Percentiles rank a stretch among this genome's conserved stretches.
phyloP scores from a whole-genome alignment of 2,329 filamentous ascomycete species.

The Xylaria sp. region DNA sequence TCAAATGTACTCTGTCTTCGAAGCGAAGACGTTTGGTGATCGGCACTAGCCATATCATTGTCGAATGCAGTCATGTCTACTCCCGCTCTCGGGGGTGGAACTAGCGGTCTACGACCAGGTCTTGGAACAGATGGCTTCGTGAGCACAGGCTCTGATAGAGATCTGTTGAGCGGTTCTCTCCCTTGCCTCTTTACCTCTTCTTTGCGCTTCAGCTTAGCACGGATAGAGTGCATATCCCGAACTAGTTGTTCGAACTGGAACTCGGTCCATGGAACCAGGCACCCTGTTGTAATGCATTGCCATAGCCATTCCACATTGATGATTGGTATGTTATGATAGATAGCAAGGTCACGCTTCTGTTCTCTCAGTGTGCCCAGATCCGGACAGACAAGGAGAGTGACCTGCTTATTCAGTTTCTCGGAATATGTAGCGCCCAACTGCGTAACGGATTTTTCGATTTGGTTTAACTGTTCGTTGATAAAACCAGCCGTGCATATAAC shows the following conservation, averaged over 20 bases:
- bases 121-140: constrained; percentile 29
- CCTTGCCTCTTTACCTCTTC: constrained; percentile 38
- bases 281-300: constrained; percentile 75
- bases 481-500: constrained; percentile 86
- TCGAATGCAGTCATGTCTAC: constrained; percentile 58
- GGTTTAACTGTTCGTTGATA: constrained; percentile 83
- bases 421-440: constrained; percentile 85
- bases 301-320: constrained; percentile 87
- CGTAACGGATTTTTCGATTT: constrained; percentile 79
- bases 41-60: constrained; percentile 46
- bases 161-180: constrained; percentile 37
- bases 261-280: constrained; percentile 57
- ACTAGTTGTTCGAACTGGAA: constrained; percentile 62
- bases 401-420: constrained; percentile 76
- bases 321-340: constrained; percentile 81
- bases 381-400: constrained; percentile 83
- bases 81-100: constrained; percentile 43
- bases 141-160: constrained; percentile 39
- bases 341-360: constrained; percentile 83
- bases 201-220: constrained; percentile 30
- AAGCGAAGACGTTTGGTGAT: constrained; percentile 6
- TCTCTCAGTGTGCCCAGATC: constrained; percentile 66
- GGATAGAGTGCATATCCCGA: constrained; percentile 29
- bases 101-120: constrained; percentile 32
- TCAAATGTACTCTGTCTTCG: constrained; percentile 36